Percentiles rank a stretch among this genome's conserved stretches.
These are phyloP conservation scores for Moniliella sp. DNA, from an alignment of 1,284 basidiomycete species.

Conservation along the genomic window DNA sequence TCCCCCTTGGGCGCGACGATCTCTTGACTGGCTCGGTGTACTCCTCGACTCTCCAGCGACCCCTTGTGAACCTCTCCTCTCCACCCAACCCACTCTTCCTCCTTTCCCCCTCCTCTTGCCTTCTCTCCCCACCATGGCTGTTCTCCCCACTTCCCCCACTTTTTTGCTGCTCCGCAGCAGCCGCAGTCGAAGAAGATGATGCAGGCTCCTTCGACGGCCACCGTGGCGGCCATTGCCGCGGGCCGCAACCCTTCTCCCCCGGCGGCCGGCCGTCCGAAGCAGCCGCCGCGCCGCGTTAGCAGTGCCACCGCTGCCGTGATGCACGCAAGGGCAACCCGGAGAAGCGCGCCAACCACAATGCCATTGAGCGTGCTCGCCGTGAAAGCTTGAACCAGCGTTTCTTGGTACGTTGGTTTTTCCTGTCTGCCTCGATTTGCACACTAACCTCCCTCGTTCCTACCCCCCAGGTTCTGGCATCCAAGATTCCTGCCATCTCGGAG, in stretches of 20 bases:
- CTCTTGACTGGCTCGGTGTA: not conserved
- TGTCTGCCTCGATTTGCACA: no score
- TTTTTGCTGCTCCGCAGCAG: not conserved
- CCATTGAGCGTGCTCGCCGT: conserved; percentile 21
- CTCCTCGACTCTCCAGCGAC: not conserved
- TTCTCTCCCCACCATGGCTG: not conserved
- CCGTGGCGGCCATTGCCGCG: not conserved
- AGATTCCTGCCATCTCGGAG: conserved; percentile 15
- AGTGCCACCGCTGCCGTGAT: not conserved
- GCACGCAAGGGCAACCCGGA: not conserved
- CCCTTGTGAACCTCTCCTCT: not conserved
- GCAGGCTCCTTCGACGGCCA: no score
- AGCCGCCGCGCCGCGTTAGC: not conserved
- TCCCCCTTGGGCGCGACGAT: not conserved
- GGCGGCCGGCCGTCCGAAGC: not conserved
- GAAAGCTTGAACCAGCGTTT: conserved; percentile 21
- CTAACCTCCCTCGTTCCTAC: no score
- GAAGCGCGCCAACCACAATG: conserved; percentile 18
- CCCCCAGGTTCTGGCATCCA: conserved; percentile 18
- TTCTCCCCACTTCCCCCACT: not conserved
- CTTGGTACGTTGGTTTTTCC: conserved; percentile 9
- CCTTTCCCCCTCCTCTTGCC: not conserved
- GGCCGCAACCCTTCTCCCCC: not conserved
- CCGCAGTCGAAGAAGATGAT: not conserved
- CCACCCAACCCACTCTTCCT: not conserved